Conservation (phyloP, 208 protist genomes). For the Trypanosoma cruzi region DNA sequence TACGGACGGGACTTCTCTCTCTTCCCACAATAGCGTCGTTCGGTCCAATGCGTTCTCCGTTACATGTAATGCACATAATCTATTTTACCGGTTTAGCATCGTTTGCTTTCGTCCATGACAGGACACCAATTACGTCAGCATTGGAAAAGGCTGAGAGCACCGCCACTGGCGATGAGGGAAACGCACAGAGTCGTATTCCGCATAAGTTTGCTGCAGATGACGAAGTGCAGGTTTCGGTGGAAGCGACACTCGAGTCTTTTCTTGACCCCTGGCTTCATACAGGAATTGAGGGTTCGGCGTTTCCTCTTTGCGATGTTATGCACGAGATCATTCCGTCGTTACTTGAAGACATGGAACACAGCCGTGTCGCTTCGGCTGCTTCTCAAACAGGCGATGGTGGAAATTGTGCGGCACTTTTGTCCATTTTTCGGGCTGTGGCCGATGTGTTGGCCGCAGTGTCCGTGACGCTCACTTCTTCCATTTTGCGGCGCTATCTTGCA, state of each 20-base stretch:
- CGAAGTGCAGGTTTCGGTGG: conserved; percentile 9
- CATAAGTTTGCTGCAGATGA: not conserved
- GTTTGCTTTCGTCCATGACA: not conserved
- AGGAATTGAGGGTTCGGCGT: not conserved
- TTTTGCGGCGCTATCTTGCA: conserved; percentile 6
- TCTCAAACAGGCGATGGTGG: not conserved
- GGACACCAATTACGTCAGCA: not conserved
- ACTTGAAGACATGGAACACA: not conserved
- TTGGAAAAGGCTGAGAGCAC: not conserved
- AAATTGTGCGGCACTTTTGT: not conserved
- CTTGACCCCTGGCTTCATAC: conserved; percentile 19
- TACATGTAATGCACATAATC: conserved; percentile 7
- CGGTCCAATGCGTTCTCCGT: not conserved
- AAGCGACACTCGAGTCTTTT: conserved; percentile 18
- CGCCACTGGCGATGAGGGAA: not conserved
- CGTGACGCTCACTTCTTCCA: not conserved
- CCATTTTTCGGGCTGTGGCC: conserved; percentile 21
- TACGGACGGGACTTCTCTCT: conserved; percentile 10
- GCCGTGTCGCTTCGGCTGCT: not conserved
- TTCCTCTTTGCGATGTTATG: conserved; percentile 15
- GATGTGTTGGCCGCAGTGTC: not conserved
- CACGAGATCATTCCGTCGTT: conserved; percentile 16
- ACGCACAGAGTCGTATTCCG: not conserved
- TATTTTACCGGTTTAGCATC: conserved; percentile 9
- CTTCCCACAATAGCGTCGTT: conserved; percentile 11